A percentile compares a stretch with the other conserved stretches of the same genome.
Conservation (phyloP, 345 rosid species). For the Excoecaria agallocha region DNA sequence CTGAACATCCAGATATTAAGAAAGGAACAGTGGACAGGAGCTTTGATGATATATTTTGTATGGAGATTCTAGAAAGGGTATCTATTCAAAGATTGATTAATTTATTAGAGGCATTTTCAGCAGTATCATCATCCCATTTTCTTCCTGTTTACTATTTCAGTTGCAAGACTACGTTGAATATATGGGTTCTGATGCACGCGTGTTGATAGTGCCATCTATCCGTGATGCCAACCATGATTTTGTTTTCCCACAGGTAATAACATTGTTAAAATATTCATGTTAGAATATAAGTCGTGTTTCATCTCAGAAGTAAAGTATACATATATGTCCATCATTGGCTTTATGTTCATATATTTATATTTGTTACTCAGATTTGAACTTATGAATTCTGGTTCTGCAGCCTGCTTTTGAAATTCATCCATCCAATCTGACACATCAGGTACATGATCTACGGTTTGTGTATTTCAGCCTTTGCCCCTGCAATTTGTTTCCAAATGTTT, state of each 20-base stretch:
- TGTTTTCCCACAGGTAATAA: constrained; percentile 89
- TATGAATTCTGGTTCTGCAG: constrained; percentile 43
- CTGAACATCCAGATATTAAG: constrained; percentile 78
- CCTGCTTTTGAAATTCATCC: constrained; percentile 64
- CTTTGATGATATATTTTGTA: constrained; percentile 61
- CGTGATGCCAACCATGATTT: constrained; percentile 91
- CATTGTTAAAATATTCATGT: background rate
- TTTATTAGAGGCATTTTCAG: constrained; percentile 6
- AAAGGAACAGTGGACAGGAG: constrained; percentile 60
- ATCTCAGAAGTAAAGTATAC: background rate
- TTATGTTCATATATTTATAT: background rate
- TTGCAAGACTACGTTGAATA: constrained; percentile 78
- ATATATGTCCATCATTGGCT: background rate
- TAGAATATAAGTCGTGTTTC: background rate
- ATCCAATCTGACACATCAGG: constrained; percentile 57
- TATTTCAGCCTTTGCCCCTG: constrained; percentile 2
- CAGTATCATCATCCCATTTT: background rate
- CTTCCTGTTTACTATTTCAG: constrained; percentile 36
- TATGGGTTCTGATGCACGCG: constrained; percentile 62
- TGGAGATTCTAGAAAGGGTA: constrained; percentile 72
- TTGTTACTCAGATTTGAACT: constrained; percentile 9
- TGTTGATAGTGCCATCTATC: constrained; percentile 72
- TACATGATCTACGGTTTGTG: constrained; percentile 23
- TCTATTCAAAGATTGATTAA: constrained; percentile 7
- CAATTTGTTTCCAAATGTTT: background rate